Conservation (phyloP, 805 yeast species). For the Jamesozyma piceae region DNA sequence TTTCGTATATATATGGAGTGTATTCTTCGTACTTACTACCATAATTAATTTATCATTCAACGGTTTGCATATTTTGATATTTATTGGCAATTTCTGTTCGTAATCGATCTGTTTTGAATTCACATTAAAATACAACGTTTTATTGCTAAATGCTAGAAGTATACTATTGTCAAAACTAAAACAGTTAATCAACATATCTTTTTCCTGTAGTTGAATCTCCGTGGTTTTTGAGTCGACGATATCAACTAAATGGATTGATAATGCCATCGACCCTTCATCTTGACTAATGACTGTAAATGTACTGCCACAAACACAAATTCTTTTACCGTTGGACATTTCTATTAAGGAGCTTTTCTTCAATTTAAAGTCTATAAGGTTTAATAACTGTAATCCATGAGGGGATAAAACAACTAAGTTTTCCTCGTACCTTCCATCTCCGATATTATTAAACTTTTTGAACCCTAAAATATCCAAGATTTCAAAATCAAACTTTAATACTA, state of each 20-base stretch:
- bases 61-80: conserved; percentile 15
- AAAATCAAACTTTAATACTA: conserved; percentile 28
- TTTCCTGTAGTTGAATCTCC: conserved; percentile 6
- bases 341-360: conserved; percentile 20
- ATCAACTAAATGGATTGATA: conserved; percentile 7
- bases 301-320: conserved; percentile 12
- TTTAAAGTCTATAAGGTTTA: conserved; percentile 22
- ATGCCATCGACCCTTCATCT: conserved; percentile 1
- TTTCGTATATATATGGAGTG: conserved; percentile 17
- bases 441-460: conserved; percentile 13
- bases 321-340: conserved; percentile 14
- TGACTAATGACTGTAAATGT: conserved; percentile 17
- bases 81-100: conserved; percentile 8
- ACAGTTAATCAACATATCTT: conserved; percentile 7
- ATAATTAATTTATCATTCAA: conserved; percentile 14
- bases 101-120: conserved; percentile 8
- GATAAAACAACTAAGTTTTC: conserved; percentile 23
- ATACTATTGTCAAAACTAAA: conserved; percentile 10
- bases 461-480: conserved; percentile 22
- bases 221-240: conserved; percentile 12
- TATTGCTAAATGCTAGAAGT: conserved; percentile 12
- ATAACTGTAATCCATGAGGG: conserved; percentile 25
- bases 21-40: conserved; percentile 18
- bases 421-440: conserved; percentile 13
- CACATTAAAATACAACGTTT: conserved; percentile 15